Base-by-base conservation (phyloP, 805 yeast species). In the Ogataea wickerhamii region DNA sequence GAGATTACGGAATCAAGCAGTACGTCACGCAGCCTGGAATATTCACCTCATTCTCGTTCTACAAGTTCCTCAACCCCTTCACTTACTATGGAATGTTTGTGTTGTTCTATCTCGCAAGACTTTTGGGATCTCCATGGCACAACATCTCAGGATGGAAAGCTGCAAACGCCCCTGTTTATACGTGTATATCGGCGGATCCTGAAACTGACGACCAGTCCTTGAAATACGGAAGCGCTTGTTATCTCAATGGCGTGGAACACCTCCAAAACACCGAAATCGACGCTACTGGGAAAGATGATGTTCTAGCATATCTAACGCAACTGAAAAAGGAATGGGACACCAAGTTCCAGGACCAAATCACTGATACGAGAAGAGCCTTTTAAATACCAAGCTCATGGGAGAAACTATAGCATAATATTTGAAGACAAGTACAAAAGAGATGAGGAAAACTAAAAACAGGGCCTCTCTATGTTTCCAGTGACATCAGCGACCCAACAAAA, bases 401-500 rank as follows among this genome's bases (percentile, higher is more conserved):
- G 16, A 11, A 14, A 26, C 29, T 26, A 26, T 26, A 26, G 29
- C 29, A 26, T 14, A 26, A 7, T 26, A 13, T 5, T 18, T n/a
- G n/a, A n/a, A n/a, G n/a, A 38, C 28, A 29, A 14, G 16, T 20
- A 27, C 24, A 17, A 30, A 18, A n/a, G n/a, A n/a, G n/a, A n/a
- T n/a, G n/a, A n/a, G n/a, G n/a, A n/a, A 23, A 18, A 30, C 20
- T 17, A 31, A 14, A 26, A 26, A 12, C 12, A 22, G 11, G 25
- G 25, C 25, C 8, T 12, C 8, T 8, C 37, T 41, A 48, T 6
- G 33, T 33, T 13, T 52, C 56, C 40, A 85, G 64, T 7, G 89
- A 70, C 98, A 93, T 93, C 64, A 93, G 76, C 35, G 96, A 87
- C 37, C 97, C 98, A 45, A 93, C 87, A 61, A 93, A 93, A 1